These are phyloP conservation scores for Nicotiana rustica DNA, from an alignment of 305 asterid genomes.

Conservation along the genomic window DNA sequence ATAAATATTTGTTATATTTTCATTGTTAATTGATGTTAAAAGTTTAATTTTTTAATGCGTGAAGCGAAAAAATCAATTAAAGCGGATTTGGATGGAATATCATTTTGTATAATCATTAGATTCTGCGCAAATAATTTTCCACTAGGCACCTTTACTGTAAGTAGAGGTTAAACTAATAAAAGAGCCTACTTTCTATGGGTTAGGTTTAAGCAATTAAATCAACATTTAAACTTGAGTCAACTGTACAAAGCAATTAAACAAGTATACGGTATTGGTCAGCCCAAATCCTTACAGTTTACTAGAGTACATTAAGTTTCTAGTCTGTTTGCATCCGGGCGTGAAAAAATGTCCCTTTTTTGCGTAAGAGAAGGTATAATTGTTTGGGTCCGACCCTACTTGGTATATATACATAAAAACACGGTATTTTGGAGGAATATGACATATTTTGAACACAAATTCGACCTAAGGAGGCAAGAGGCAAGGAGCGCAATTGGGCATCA, in stretches of 20 bases:
- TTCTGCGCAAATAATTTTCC: neutral
- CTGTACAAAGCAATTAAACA: neutral
- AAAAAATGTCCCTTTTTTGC: no score
- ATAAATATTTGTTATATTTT: no score
- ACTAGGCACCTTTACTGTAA: neutral
- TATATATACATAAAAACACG: no score
- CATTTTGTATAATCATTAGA: neutral
- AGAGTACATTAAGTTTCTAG: constrained; percentile 13
- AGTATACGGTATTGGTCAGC: neutral
- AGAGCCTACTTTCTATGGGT: neutral
- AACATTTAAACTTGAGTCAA: constrained; percentile 12
- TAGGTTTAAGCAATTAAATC: neutral
- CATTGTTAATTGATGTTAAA: no score
- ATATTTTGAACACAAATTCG: no score
- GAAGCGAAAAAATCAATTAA: no score
- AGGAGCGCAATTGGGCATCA: no score
- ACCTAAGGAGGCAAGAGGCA: no score
- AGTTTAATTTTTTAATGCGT: no score
- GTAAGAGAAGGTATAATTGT: no score
- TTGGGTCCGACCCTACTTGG: no score
- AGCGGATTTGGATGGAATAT: neutral
- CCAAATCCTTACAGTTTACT: neutral
- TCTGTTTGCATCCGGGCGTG: neutral
- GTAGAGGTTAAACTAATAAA: neutral
- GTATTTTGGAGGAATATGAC: no score